Evolutionary conservation across 116 monocot genomes (phyloP).

Genomic region (Zostera marina): DNA sequence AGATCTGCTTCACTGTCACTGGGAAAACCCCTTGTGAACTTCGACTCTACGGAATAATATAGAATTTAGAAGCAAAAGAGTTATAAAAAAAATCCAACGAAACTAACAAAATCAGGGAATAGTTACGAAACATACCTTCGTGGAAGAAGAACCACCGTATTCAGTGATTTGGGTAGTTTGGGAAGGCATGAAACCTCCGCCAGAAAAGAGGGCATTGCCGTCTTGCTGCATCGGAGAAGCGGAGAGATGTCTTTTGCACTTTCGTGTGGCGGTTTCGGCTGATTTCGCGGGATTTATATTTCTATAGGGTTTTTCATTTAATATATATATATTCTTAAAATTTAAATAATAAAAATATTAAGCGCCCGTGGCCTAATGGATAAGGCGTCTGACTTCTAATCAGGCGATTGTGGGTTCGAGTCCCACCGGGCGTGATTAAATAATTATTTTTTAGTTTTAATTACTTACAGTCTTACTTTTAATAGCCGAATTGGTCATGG

Average conservation of each 20-base stretch:
- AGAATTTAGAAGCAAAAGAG: neutral
- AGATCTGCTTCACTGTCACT: slow-evolving; percentile 89
- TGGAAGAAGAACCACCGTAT: neutral
- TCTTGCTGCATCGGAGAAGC: slow-evolving; percentile 25
- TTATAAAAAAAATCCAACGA: neutral
- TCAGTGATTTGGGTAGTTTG: slow-evolving; percentile 39
- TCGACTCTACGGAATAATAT: slow-evolving; percentile 29
- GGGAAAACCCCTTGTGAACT: slow-evolving; percentile 42
- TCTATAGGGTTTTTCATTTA: neutral
- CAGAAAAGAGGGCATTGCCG: slow-evolving; percentile 72
- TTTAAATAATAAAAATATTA: neutral
- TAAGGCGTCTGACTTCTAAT: slow-evolving; percentile 99
- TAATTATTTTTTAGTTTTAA: too few relatives aligned
- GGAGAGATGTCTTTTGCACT: too few relatives aligned
- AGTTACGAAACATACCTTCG: neutral
- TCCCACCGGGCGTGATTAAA: slow-evolving; percentile 97
- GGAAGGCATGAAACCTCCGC: slow-evolving; percentile 89
- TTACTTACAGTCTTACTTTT: too few relatives aligned
- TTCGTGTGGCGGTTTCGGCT: too few relatives aligned
- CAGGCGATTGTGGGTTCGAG: slow-evolving; percentile 99
- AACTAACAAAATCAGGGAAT: neutral
- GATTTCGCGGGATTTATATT: neutral
- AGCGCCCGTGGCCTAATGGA: slow-evolving; percentile 99
- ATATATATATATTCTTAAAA: neutral
- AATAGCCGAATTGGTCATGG: too few relatives aligned